Evolutionary conservation across 129 eudicot genomes (phyloP), one percentile per base, ranked within the genome.

Genomic region (Chrysanthemum lavandulifolium): DNA sequence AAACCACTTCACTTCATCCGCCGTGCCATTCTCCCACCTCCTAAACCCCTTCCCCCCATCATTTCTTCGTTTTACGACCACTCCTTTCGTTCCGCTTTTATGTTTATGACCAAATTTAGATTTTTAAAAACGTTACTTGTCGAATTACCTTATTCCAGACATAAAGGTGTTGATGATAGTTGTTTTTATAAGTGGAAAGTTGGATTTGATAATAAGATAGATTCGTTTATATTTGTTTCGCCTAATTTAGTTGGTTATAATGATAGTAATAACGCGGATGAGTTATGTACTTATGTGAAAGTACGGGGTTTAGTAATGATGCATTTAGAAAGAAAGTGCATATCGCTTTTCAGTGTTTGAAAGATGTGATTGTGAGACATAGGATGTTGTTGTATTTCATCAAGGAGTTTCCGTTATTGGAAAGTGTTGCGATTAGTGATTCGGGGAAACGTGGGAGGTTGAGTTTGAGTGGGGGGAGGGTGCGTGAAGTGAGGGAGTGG

Each of bases 111-210:
- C 25, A 23, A 23, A 0, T 23, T 23, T 23, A 23, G 25, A 23
- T 23, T 23, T 23, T 23, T 23, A 23, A 23, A 23, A 23, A 23
- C 25, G 25, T 23, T 23, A 23, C 25, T 23, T 23, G 25, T 23
- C 1, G 25, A 23, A 23, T 23, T 23, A 23, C 25, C 25, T 23
- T 23, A 71, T 40, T 66, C 88, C 2, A 59, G 23, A 15, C 80
- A 80, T 12, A 68, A 25, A 61, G 71, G 75, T 61, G 49, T 64
- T 7, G 80, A 80, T 56, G 12, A 55, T 36, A 18, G 45, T 19
- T 69, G 58, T 70, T 66, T 75, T 2, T 69, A 52, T 18, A 66
- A 72, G 51, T 78, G 86, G 89, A 77, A 78, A 50, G 86, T 66
- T 3, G 71, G 21, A 2, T 81, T 61, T 11, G 74, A 77, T 33